Base-by-base conservation (phyloP, 345 rosid species). In the Brassica rapa region DNA sequence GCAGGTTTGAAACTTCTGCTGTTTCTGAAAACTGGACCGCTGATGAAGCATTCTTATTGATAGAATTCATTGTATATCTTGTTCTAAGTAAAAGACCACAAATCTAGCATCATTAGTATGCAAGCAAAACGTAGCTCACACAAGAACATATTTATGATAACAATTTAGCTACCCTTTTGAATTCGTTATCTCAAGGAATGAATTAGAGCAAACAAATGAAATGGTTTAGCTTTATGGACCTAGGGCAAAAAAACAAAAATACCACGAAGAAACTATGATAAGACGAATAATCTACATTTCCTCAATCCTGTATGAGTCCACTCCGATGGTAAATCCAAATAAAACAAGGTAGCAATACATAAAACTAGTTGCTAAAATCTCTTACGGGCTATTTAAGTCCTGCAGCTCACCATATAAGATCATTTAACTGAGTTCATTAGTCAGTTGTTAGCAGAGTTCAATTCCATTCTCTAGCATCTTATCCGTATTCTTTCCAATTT, bases 281-380 rank as follows among this genome's bases (percentile, higher is more conserved):
- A 62, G 46, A 29, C 51, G 65, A 71, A 63, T 12, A 64, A 29
- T 10, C 25, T 33, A 56, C 25, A 21, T 4, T 19, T 19, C 51
- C 62, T 30, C 69, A 49, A 49, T 73, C 70, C 0, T 73, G 24
- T 62, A 49, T 14, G 51, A 32, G 70, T 63, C 51, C 33, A 64
- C 15, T 73, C 70, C 32, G 15, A 32, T 63, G 62, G 23, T 15
- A 35, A 5, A 65, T 66, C 65, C 71, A 33, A 35, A 46, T 10
- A 6, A 27, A 27, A 43, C 7, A 41, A 41, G 39, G 29, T 56
- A 66, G 59, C 30, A 56, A 39, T 12, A 2, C 33, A 59, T 15
- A 29, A 74, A 65, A 66, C 5, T 21, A 49, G 16, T 33, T 62
- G 62, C 60, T 33, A 71, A 33, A 11, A 19, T 49, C 1, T 49